These are phyloP conservation scores for Giardia muris DNA, from an alignment of 208 protist genomes.

Conservation along the genomic window DNA sequence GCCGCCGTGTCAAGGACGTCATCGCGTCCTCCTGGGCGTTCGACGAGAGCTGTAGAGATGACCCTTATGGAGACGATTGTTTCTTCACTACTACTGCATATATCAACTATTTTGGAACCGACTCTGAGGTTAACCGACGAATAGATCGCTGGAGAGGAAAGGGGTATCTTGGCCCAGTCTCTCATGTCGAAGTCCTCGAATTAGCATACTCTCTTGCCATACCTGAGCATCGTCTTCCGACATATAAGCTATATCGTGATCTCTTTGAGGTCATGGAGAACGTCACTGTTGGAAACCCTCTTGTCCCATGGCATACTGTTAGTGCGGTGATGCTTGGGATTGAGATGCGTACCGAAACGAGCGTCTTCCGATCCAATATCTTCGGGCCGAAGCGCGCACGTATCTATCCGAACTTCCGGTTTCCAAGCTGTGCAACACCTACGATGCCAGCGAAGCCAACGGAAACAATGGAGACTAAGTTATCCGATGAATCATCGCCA, in stretches of 20 bases:
- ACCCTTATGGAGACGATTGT: neutral
- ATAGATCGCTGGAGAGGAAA: neutral
- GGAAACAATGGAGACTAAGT: no score
- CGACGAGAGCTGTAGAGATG: neutral
- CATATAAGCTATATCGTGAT: neutral
- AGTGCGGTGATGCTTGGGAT: neutral
- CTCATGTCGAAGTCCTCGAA: neutral
- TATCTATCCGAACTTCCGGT: no score
- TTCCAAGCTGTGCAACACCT: no score
- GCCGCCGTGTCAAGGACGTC: neutral
- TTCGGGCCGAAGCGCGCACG: no score
- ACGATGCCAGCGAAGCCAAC: no score
- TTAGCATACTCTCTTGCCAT: neutral
- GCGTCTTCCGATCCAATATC: neutral
- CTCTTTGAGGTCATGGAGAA: neutral
- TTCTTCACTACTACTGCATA: neutral
- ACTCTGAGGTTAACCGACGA: neutral
- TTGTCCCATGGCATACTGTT: neutral
- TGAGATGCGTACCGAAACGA: neutral
- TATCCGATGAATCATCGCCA: no score
- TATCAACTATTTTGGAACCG: neutral
- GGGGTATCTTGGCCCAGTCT: neutral
- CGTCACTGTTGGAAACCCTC: neutral
- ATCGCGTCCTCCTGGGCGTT: neutral
- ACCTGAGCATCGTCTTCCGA: neutral